phyloP scores from a whole-genome alignment of 331 rosid genomes.

The Telfairia occidentalis region DNA sequence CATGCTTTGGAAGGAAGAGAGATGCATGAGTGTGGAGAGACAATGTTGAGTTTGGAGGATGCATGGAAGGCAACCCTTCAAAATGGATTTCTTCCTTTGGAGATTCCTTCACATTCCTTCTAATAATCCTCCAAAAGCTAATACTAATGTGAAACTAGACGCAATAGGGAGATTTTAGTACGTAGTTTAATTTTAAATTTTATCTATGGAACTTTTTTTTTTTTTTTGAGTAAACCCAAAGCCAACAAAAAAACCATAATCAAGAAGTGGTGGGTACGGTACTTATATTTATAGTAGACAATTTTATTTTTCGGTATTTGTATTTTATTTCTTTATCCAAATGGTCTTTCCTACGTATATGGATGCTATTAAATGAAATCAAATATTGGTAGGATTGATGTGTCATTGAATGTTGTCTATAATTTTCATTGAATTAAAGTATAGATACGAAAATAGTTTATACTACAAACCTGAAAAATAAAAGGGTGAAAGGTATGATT shows the following conservation, averaged over 20 bases:
- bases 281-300: too few species aligned
- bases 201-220: too few species aligned
- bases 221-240: too few species aligned
- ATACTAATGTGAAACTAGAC: neutral
- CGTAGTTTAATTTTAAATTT: too few species aligned
- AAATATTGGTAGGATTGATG: neutral
- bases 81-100: conserved; percentile 45
- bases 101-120: neutral
- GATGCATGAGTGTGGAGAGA: conserved; percentile 41
- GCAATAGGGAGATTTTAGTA: neutral
- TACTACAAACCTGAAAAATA: too few species aligned
- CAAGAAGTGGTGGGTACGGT: too few species aligned
- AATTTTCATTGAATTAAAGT: too few species aligned
- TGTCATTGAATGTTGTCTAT: neutral
- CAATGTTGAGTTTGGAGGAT: conserved; percentile 32
- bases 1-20: conserved; percentile 46
- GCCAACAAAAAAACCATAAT: too few species aligned
- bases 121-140: neutral
- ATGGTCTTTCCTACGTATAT: neutral
- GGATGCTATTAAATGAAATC: neutral
- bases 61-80: conserved; percentile 43
- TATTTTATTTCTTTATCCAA: neutral
- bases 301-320: too few species aligned
- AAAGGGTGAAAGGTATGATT: too few species aligned
- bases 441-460: too few species aligned